phyloP scores from a whole-genome alignment of 805 yeast genomes.

The Kluyveromyces siamensis region DNA sequence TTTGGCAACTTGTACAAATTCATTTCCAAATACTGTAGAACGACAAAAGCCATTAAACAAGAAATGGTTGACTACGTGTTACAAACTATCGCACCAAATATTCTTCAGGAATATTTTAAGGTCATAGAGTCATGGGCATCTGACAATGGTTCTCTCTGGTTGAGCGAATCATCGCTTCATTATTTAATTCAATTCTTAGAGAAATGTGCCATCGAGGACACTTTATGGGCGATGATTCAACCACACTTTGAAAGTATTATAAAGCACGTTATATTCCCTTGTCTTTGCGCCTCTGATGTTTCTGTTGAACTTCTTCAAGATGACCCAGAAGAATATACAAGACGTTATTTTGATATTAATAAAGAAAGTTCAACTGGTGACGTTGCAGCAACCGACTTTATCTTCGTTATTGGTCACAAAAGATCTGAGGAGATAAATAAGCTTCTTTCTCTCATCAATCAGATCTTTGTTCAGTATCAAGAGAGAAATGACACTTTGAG shows the following conservation, averaged over 20 bases:
- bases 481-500: constrained; percentile 28
- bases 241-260: constrained; percentile 59
- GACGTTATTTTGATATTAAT: constrained; percentile 56
- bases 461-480: constrained; percentile 32
- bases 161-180: constrained; percentile 53
- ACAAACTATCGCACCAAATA: constrained; percentile 55
- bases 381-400: constrained; percentile 67
- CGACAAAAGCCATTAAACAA: constrained; percentile 32
- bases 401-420: constrained; percentile 50
- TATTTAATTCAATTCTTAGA: constrained; percentile 59
- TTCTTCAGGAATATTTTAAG: constrained; percentile 53
- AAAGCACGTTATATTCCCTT: constrained; percentile 63
- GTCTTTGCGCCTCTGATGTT: constrained; percentile 58
- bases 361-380: constrained; percentile 65
- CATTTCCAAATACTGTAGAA: constrained; percentile 52
- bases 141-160: constrained; percentile 41
- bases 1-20: constrained; percentile 67
- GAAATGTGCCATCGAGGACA: constrained; percentile 45
- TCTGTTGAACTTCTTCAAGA: constrained; percentile 65
- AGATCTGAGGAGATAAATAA: constrained; percentile 48
- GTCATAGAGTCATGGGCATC: constrained; percentile 34
- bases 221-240: constrained; percentile 55
- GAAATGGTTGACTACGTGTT: constrained; percentile 50
- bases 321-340: constrained; percentile 77
- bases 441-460: constrained; percentile 48